Conservation (phyloP, 2,329 filamentous ascomycete genomes). For the Keithomyces neogunnii region DNA sequence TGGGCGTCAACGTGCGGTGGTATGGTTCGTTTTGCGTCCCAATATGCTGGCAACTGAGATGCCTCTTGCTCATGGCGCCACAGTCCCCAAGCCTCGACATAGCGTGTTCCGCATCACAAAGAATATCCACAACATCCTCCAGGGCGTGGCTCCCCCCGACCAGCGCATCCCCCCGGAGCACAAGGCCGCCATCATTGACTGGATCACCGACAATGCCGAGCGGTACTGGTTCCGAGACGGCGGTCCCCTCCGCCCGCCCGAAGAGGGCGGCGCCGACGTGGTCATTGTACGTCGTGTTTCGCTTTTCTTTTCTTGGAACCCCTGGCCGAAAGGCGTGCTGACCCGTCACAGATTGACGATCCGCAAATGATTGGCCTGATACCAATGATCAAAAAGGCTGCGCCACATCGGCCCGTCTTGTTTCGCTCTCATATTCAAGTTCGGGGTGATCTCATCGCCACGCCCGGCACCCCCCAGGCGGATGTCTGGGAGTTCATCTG, state of each 20-base stretch:
- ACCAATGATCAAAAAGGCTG: constrained; percentile 61
- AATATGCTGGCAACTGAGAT: too few relatives aligned
- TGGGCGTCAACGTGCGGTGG: constrained; percentile 67
- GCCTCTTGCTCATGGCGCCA: too few relatives aligned
- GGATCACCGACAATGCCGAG: constrained; percentile 65
- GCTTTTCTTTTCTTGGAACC: neutral
- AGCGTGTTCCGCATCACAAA: constrained; percentile 79
- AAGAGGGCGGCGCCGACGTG: constrained; percentile 66
- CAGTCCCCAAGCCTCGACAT: constrained; percentile 69
- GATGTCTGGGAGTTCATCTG: constrained; percentile 44
- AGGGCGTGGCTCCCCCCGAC: constrained; percentile 61
- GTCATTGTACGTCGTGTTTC: constrained; percentile 46
- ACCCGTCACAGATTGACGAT: constrained; percentile 55
- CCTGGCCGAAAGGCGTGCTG: neutral
- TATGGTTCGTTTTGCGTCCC: constrained; percentile 34
- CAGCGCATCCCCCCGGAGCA: constrained; percentile 57
- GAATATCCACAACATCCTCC: constrained; percentile 81
- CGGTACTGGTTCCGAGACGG: constrained; percentile 64
- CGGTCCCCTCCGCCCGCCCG: constrained; percentile 56
- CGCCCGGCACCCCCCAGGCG: constrained; percentile 11
- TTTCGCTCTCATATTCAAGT: constrained; percentile 82
- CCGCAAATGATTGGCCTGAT: constrained; percentile 79
- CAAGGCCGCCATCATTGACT: constrained; percentile 55
- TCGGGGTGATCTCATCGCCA: constrained; percentile 60
- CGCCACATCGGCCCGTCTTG: constrained; percentile 66